Evolutionary conservation across 139 green algal genomes (phyloP), one percentile per base, ranked within the genome.

Genomic region (Chlorella sp.): DNA sequence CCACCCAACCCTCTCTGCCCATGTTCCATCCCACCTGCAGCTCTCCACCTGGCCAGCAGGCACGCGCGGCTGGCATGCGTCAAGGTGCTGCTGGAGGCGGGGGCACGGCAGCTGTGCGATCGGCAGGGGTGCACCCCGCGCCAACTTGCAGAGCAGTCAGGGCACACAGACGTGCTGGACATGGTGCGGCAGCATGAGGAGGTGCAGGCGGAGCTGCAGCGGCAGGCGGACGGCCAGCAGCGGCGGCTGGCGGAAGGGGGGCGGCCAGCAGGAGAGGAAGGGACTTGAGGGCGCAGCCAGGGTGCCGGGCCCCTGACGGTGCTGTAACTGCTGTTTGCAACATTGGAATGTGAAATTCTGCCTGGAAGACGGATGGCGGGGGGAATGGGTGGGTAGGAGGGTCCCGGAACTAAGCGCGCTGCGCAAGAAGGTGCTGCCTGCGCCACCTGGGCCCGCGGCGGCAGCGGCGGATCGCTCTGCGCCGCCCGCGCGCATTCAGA

Each of bases 171-270:
- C 21, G 63, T 83, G 39, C 13, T 62, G 62, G 63, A 16, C 18
- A 83, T 83, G 78, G 28, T 83, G 63, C 51, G 30, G 60, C 76
- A 82, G 36, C 57, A 71, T 55, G 78, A 62, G 63, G 78, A 63
- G 63, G 39, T 64, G 39, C 39, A 63, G 63, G 32, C 67, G 21
- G 39, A 65, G n/a, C 63, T 74, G 39, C 78, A 75, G 60, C 36
- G 60, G 60, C 51, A 80, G 28, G 55, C 16, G 57, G 32, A 36
- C 12, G 12, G 4, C 2, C 55, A 38, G 75, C 34, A 39, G 55
- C 34, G 30, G 75, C 56, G 39, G 60, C 56, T 34, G 56, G n/a
- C 20, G 55, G 18, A 60, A 28, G 26, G 34, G 55, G 30, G 11
- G 28, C 28, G 38, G 47, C 4, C 63, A 38, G 63, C n/a, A 36